Percentiles rank a stretch among this genome's conserved stretches.
phyloP scores from a whole-genome alignment of 2,329 filamentous ascomycete species.

The Aureobasidium leucospermi region DNA sequence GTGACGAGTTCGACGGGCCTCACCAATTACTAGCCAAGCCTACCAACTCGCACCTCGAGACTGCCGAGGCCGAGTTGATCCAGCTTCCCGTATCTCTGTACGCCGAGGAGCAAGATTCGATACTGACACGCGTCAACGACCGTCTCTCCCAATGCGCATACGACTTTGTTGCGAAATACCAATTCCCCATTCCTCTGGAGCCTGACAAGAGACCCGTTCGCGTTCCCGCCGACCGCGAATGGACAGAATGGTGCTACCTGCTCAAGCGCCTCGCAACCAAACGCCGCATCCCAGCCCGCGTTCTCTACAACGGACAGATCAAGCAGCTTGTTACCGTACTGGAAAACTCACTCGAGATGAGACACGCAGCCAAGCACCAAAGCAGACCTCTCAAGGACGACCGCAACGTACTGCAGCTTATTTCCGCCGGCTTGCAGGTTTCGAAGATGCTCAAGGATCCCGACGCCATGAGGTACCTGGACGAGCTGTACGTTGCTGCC shows the following conservation, averaged over 20 bases:
- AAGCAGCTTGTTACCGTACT: conserved; percentile 84
- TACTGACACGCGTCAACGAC: conserved; percentile 75
- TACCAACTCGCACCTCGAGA: conserved; percentile 61
- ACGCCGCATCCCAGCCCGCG: conserved; percentile 72
- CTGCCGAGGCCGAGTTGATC: conserved; percentile 72
- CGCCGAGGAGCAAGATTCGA: conserved; percentile 76
- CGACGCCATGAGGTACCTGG: conserved; percentile 73
- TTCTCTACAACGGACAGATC: conserved; percentile 80
- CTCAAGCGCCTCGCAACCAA: conserved; percentile 81
- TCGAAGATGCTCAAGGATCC: conserved; percentile 82
- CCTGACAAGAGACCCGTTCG: conserved; percentile 73
- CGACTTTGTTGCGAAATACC: conserved; percentile 86
- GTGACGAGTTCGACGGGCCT: conserved; percentile 84
- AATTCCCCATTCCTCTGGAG: conserved; percentile 79
- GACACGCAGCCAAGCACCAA: conserved; percentile 77
- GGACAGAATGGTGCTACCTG: conserved; percentile 88
- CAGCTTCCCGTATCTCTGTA: conserved; percentile 75
- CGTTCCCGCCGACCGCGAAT: conserved; percentile 69
- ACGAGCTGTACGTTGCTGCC: conserved; percentile 73
- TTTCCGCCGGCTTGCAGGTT: conserved; percentile 80
- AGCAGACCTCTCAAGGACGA: conserved; percentile 80
- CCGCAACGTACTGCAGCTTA: conserved; percentile 78
- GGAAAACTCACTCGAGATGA: conserved; percentile 83
- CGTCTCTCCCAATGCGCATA: conserved; percentile 77
- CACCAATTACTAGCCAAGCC: conserved; percentile 74